These are phyloP conservation scores for Arthrobotrys pseudoclavata DNA, from an alignment of 2,329 filamentous ascomycete genomes.

Conservation along the genomic window DNA sequence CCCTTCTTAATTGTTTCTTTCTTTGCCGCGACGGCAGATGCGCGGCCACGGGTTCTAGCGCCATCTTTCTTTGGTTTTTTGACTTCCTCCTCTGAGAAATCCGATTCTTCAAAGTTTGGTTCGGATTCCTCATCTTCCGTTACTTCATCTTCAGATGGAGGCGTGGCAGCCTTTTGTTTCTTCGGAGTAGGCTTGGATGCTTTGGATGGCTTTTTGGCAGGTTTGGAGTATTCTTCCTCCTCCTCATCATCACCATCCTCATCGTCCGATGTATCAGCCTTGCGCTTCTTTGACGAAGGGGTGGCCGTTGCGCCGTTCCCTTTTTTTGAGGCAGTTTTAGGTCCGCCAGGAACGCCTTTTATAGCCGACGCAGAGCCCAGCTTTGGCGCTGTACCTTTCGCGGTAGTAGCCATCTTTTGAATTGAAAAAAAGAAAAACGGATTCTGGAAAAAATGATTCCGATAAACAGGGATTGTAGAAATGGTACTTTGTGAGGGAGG, in stretches of 20 bases:
- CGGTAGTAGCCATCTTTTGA: conserved; percentile 24
- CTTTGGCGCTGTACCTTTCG: conserved; percentile 26
- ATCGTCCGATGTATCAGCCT: conserved; percentile 62
- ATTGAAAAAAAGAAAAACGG: neutral
- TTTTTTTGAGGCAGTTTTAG: conserved; percentile 21
- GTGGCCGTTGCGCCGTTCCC: conserved; percentile 22
- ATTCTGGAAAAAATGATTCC: neutral
- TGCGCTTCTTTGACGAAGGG: conserved; percentile 48
- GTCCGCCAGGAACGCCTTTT: conserved; percentile 9
- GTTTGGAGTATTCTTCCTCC: conserved; percentile 32
- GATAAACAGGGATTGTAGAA: neutral
- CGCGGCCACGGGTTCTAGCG: conserved; percentile 37
- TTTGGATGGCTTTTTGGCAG: conserved; percentile 37
- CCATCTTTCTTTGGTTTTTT: conserved; percentile 33
- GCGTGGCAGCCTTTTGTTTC: conserved; percentile 48
- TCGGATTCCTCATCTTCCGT: conserved; percentile 25
- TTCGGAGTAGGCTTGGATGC: conserved; percentile 44
- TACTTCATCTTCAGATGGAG: conserved; percentile 43
- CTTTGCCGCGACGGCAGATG: conserved; percentile 36
- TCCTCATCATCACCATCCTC: conserved; percentile 63
- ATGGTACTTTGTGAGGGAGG: neutral
- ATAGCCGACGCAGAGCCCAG: neutral
- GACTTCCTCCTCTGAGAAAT: conserved; percentile 44
- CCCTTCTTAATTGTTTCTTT: conserved; percentile 44
- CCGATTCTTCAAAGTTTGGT: conserved; percentile 42